Percentiles rank a stretch among this genome's conserved stretches.
Evolutionary conservation across 495 filamentous ascomycete species (phyloP).

Genomic region (Extremus antarcticus): DNA sequence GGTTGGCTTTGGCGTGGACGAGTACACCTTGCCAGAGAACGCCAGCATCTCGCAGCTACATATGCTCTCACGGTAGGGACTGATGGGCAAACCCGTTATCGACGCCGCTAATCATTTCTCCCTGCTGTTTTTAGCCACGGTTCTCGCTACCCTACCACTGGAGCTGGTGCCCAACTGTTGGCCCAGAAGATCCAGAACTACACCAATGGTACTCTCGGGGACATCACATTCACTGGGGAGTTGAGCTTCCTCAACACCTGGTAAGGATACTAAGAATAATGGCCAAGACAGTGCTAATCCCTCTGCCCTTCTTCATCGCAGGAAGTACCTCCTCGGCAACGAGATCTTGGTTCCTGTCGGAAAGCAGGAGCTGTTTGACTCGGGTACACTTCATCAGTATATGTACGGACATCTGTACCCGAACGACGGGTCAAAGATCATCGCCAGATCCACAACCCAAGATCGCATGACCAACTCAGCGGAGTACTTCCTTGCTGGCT

Average conservation of each 20-base stretch:
- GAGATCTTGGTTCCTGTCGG: slow-evolving; percentile 44
- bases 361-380: slow-evolving; percentile 38
- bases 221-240: slow-evolving; percentile 35
- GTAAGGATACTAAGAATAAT: too few species aligned
- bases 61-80: slow-evolving; percentile 20
- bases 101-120: too few species aligned
- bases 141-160: background rate
- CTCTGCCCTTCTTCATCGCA: too few species aligned
- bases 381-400: slow-evolving; percentile 46
- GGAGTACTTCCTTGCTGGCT: slow-evolving; percentile 41
- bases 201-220: slow-evolving; percentile 13
- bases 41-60: slow-evolving; percentile 17
- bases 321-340: slow-evolving; percentile 38
- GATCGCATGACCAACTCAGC: slow-evolving; percentile 41
- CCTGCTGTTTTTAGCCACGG: background rate
- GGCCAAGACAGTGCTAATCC: too few species aligned
- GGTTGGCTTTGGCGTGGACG: slow-evolving; percentile 19
- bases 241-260: slow-evolving; percentile 42
- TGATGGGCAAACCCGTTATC: too few species aligned
- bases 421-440: slow-evolving; percentile 48
- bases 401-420: slow-evolving; percentile 49
- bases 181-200: slow-evolving; percentile 29
- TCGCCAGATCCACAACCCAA: slow-evolving; percentile 49
- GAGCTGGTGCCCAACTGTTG: slow-evolving; percentile 18
- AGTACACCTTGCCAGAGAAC: slow-evolving; percentile 16